phyloP scores from a whole-genome alignment of 1,139 yeast genomes.

The Nakaseomyces bracarensis region DNA sequence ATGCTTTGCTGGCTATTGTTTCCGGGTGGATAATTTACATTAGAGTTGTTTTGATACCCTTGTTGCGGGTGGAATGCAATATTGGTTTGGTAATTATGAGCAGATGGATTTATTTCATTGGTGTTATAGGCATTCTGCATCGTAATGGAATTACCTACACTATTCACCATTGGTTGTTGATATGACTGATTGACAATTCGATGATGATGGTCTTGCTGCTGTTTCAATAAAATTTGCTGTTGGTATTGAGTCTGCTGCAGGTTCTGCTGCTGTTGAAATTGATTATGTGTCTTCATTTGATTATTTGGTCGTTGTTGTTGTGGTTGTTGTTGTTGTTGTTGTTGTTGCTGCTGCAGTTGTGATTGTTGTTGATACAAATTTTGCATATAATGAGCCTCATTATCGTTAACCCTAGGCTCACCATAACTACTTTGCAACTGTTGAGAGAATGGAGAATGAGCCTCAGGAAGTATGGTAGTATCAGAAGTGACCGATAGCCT shows the following conservation, averaged over 20 bases:
- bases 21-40: neutral
- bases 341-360: neutral
- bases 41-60: neutral
- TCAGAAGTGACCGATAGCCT: neutral
- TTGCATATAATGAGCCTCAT: neutral
- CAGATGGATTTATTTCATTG: neutral
- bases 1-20: neutral
- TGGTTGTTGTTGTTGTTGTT: neutral
- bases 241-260: neutral
- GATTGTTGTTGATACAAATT: neutral
- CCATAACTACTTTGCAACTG: neutral
- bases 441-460: neutral
- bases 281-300: neutral
- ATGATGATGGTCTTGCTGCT: neutral
- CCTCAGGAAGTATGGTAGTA: neutral
- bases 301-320: neutral
- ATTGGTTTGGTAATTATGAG: neutral
- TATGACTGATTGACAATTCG: neutral
- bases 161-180: neutral
- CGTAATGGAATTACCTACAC: too few species aligned
- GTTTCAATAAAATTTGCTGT: neutral
- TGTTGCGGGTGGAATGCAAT: neutral
- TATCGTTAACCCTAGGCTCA: neutral
- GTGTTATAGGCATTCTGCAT: neutral
- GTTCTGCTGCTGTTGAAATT: neutral